These are phyloP conservation scores for Solanum dulcamara DNA, from an alignment of 257 asterid genomes.

Conservation along the genomic window DNA sequence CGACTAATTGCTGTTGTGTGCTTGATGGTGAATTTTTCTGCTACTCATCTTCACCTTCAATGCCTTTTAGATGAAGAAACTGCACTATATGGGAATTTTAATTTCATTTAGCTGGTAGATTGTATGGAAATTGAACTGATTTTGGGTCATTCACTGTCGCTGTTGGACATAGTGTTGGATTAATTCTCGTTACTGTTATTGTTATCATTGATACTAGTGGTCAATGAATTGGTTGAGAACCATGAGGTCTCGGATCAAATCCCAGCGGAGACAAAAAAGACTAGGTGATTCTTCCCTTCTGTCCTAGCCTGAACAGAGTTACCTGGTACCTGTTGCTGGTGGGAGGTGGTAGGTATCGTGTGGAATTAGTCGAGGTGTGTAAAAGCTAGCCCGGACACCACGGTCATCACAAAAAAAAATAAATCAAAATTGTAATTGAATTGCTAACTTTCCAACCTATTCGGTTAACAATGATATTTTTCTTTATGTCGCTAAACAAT, in stretches of 20 bases:
- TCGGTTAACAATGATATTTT: neutral
- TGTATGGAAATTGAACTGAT: neutral
- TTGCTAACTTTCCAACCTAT: neutral
- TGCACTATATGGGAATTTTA: neutral
- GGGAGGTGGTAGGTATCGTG: no score
- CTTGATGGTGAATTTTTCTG: neutral
- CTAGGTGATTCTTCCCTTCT: no score
- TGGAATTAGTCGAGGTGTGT: no score
- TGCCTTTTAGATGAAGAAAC: neutral
- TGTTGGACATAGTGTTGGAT: neutral
- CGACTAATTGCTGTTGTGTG: neutral
- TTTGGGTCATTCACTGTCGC: neutral
- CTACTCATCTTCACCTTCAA: neutral
- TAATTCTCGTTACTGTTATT: neutral
- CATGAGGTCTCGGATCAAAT: no score
- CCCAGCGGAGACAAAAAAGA: no score
- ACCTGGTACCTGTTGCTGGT: no score
- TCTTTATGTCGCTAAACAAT: neutral
- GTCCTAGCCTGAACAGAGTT: no score
- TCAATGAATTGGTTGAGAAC: no score
- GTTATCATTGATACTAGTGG: neutral
- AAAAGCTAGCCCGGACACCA: no score
- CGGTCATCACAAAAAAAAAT: no score
- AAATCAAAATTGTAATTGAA: neutral
- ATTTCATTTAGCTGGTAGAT: neutral